Conservation (phyloP, 495 filamentous ascomycete genomes). For the Pseudotulostoma volvatum region DNA sequence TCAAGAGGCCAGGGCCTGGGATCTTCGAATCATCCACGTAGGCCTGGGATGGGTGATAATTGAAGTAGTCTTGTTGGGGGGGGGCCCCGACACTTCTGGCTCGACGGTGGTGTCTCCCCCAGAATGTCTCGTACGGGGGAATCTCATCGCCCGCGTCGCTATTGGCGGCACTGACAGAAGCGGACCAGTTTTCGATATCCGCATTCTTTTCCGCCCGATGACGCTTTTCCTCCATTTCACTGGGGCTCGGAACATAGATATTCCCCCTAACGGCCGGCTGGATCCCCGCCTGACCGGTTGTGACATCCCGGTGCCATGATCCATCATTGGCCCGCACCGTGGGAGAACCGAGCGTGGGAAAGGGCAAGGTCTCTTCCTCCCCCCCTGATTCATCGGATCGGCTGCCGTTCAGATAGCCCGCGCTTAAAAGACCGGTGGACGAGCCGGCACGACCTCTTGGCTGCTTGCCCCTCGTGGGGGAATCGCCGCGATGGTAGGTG, state of each 20-base stretch:
- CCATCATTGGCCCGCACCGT: constrained; percentile 16
- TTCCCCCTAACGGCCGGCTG: constrained; percentile 24
- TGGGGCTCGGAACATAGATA: constrained; percentile 27
- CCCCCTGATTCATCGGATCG: constrained; percentile 17
- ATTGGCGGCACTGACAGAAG: constrained; percentile 23
- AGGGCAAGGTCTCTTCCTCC: constrained; percentile 13
- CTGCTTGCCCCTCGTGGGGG: constrained; percentile 19
- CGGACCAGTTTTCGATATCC: constrained; percentile 31
- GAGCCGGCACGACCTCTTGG: constrained; percentile 18
- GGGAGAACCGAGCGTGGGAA: constrained; percentile 7
- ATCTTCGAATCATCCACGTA: constrained; percentile 13
- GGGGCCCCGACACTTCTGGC: constrained; percentile 33
- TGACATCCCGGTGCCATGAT: constrained; percentile 16
- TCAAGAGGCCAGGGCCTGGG: constrained; percentile 30
- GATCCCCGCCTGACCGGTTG: constrained; percentile 22
- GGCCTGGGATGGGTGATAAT: constrained; percentile 6
- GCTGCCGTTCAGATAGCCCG: constrained; percentile 10
- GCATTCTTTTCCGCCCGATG: constrained; percentile 27
- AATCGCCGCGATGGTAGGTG: constrained; percentile 32
- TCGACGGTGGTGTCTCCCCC: constrained; percentile 15
- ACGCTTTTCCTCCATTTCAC: constrained; percentile 25
- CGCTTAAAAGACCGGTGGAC: constrained; percentile 26
- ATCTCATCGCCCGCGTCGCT: constrained; percentile 22
- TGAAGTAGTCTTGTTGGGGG: constrained; percentile 29
- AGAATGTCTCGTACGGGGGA: constrained; percentile 8